These are phyloP conservation scores for Malus hybrid DNA, from an alignment of 331 rosid species.

Conservation along the genomic window DNA sequence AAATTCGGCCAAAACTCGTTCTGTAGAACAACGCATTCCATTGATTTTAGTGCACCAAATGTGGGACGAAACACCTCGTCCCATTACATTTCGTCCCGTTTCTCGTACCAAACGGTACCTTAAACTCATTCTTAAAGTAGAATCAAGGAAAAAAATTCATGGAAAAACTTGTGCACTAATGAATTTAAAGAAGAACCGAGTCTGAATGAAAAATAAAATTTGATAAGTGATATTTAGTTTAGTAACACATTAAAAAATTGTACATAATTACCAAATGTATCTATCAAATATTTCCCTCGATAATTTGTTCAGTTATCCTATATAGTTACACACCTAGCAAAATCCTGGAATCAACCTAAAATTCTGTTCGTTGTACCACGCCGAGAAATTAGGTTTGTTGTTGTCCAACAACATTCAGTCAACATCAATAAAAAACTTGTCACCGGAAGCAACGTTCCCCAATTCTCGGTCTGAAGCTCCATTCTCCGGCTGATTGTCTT, in stretches of 20 bases:
- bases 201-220: background rate
- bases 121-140: background rate
- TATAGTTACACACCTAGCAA: background rate
- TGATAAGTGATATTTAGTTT: slow-evolving; percentile 14
- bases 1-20: too few species aligned
- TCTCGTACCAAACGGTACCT: too few species aligned
- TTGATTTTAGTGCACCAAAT: too few species aligned
- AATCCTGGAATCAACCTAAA: background rate
- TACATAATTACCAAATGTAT: background rate
- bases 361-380: background rate
- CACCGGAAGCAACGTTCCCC: background rate
- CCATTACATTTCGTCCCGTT: too few species aligned
- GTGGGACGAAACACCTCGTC: too few species aligned
- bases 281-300: too few species aligned
- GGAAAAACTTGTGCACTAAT: background rate
- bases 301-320: background rate
- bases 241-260: background rate
- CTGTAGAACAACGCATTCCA: too few species aligned
- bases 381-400: background rate
- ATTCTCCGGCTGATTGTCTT: background rate
- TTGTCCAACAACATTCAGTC: background rate
- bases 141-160: background rate
- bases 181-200: background rate
- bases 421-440: background rate
- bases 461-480: background rate